These are phyloP conservation scores for Mollisiaceae sp. DNA, from an alignment of 2,329 filamentous ascomycete genomes.

Conservation along the genomic window DNA sequence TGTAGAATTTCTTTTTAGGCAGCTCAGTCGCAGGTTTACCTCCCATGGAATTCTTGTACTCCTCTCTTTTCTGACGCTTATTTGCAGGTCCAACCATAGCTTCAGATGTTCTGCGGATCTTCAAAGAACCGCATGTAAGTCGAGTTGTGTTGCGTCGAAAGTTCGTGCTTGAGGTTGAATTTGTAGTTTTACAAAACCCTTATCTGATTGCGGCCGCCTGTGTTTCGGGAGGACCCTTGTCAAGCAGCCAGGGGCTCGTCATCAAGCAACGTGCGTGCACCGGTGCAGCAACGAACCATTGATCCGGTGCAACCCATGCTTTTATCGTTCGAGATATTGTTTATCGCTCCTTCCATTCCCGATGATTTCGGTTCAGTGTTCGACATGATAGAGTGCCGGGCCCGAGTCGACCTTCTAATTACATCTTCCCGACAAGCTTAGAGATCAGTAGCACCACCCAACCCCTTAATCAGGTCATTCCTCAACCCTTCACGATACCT, in stretches of 20 bases:
- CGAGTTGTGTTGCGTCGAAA: constrained; percentile 4
- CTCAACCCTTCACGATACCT: not conserved
- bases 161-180: not conserved
- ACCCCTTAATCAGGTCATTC: constrained; percentile 8
- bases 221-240: not conserved
- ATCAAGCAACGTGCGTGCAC: constrained; percentile 2
- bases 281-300: too few species aligned
- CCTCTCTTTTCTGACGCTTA: constrained; percentile 69
- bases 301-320: not conserved
- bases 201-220: constrained; percentile 1
- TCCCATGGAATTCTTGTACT: constrained; percentile 62
- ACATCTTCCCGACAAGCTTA: not conserved
- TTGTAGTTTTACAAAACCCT: not conserved
- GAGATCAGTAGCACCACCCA: constrained; percentile 4
- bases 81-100: constrained; percentile 52
- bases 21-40: constrained; percentile 54
- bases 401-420: not conserved
- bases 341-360: not conserved
- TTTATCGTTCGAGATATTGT: not conserved
- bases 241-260: not conserved
- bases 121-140: not conserved
- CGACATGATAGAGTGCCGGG: constrained; percentile 11
- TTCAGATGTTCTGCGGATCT: not conserved
- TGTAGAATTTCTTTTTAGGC: constrained; percentile 94
- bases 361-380: not conserved